Evolutionary conservation across 257 asterid genomes (phyloP).

Genomic region (Galeopsis tetrahit): DNA sequence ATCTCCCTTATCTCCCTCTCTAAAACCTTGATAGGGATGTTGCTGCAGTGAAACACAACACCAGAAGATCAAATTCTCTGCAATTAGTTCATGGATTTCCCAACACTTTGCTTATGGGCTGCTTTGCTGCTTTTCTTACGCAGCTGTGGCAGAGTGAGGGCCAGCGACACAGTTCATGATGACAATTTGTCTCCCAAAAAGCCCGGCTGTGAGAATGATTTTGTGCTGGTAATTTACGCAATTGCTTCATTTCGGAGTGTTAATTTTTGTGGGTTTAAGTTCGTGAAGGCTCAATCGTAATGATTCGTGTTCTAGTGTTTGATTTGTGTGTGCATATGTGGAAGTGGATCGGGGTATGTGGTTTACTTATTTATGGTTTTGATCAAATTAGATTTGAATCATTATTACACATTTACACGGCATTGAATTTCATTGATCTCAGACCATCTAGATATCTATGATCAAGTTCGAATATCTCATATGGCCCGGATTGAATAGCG

Average conservation of each 20-base stretch:
- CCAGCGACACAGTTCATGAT: conserved; percentile 83
- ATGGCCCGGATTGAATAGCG: too few relatives aligned
- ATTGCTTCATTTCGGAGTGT: conserved; percentile 29
- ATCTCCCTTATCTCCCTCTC: conserved; percentile 25
- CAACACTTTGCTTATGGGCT: conserved; percentile 40
- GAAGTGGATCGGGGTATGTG: conserved; percentile 25
- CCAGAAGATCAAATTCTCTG: conserved; percentile 21
- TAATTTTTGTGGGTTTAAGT: conserved; percentile 13
- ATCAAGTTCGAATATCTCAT: too few relatives aligned
- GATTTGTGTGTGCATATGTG: too few relatives aligned
- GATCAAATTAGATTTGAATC: conserved; percentile 22
- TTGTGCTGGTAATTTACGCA: conserved; percentile 67
- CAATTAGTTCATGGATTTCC: conserved; percentile 50
- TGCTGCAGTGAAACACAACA: conserved; percentile 43
- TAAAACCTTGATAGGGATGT: conserved; percentile 11
- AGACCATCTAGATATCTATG: not conserved
- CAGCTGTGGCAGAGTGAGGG: conserved; percentile 48
- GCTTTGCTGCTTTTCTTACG: conserved; percentile 41
- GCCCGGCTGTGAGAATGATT: conserved; percentile 91
- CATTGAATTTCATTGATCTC: not conserved
- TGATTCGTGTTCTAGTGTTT: conserved; percentile 5
- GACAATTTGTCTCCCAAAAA: conserved; percentile 65
- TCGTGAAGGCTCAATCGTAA: conserved; percentile 29
- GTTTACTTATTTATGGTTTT: conserved; percentile 10
- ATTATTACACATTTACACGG: not conserved